Conservation (phyloP, 2,329 filamentous ascomycete species). For the Penicillium sp. region DNA sequence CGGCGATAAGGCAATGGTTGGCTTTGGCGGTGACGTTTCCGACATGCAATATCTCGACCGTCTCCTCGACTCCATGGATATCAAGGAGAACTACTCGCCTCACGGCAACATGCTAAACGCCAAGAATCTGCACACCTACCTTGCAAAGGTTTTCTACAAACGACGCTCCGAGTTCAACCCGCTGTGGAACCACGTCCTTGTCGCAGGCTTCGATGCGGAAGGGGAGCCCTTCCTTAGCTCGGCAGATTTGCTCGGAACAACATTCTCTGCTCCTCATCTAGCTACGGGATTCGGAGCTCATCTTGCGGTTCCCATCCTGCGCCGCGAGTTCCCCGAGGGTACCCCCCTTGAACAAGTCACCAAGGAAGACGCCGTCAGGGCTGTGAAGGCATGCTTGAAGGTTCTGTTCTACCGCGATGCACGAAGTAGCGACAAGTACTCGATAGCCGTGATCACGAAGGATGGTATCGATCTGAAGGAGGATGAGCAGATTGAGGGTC, state of each 20-base stretch:
- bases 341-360: slow-evolving; percentile 68
- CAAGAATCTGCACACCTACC: slow-evolving; percentile 93
- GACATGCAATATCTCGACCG: slow-evolving; percentile 99
- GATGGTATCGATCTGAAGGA: slow-evolving; percentile 83
- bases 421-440: slow-evolving; percentile 86
- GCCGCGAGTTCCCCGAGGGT: slow-evolving; percentile 80
- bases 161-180: slow-evolving; percentile 95
- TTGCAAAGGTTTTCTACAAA: slow-evolving; percentile 93
- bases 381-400: slow-evolving; percentile 94
- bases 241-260: slow-evolving; percentile 89
- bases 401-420: slow-evolving; percentile 97
- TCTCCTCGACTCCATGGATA: slow-evolving; percentile 79
- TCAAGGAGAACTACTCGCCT: slow-evolving; percentile 78
- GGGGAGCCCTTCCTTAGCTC: slow-evolving; percentile 84
- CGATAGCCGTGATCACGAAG: slow-evolving; percentile 83
- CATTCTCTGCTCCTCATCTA: slow-evolving; percentile 81
- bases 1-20: slow-evolving; percentile 77
- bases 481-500: slow-evolving; percentile 82
- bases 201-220: slow-evolving; percentile 80
- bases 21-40: slow-evolving; percentile 94
- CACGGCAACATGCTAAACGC: slow-evolving; percentile 66
- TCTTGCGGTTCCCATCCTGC: slow-evolving; percentile 88
- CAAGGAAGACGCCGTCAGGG: slow-evolving; percentile 73
- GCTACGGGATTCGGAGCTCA: slow-evolving; percentile 93
- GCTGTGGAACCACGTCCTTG: slow-evolving; percentile 92